Base-by-base conservation (phyloP, 2,329 filamentous ascomycete species). In the Rhexocercosporidium sp. region DNA sequence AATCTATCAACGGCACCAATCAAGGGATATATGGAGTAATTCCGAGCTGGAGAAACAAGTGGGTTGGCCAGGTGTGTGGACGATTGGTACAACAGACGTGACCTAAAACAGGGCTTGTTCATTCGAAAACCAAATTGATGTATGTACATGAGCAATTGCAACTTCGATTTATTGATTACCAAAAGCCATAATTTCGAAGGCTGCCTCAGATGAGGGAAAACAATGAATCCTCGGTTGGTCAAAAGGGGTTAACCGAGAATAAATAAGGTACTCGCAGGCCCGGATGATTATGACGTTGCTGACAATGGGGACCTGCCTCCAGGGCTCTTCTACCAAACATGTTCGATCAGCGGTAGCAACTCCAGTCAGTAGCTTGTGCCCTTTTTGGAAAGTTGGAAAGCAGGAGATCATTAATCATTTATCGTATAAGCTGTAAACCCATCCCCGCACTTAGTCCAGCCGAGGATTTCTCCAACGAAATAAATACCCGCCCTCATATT, bases 331-430 rank as follows among this genome's bases (percentile, higher is more conserved):
- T 44, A 9, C n/a, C n/a, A 5, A 8, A 47, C 9, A 25, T 20
- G 5, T 39, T 39, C 34, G 34, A 39, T 39, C 7, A 39, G 7
- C 34, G 34, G 14, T 39, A 16, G 5, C 8, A 44, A 44, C 9
- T 44, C 39, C 39, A 44, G n/a, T n/a, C n/a, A n/a, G n/a, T n/a
- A n/a, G n/a, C n/a, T n/a, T n/a, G n/a, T n/a, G 39, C 14, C 14
- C 14, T 39, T 39, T 14, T 14, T 39, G 34, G 7, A 39, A 39
- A 14, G 7, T 39, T 7, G 7, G 14, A 57, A 25, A 57, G 20
- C 22, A 57, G 27, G 25, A 51, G 20, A 57, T 57, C 34, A 41
- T 39, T 57, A 57, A 57, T 57, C 53, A 57, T 25, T 25, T 9
- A 25, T 18, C 8, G 27, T 11, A 7, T 1, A 57, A 41, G n/a